Percentiles rank a stretch among this genome's conserved stretches.
These are phyloP conservation scores for Podospora fimiseda DNA, from an alignment of 495 filamentous ascomycete species.

Conservation along the genomic window DNA sequence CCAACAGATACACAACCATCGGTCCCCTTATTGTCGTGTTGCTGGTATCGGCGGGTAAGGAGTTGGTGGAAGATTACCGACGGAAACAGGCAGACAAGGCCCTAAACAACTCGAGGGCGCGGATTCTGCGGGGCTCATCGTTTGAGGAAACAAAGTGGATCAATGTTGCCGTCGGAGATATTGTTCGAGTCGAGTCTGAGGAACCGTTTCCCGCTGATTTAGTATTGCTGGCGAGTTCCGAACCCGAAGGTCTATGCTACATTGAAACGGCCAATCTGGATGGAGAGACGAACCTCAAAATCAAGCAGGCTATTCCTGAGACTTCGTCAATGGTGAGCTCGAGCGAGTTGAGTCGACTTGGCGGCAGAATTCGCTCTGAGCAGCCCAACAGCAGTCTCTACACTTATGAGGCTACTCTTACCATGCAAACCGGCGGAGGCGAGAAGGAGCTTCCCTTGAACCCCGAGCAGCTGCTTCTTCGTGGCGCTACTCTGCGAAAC, in stretches of 20 bases:
- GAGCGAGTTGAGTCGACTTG: constrained; percentile 76
- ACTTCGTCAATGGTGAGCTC: constrained; percentile 83
- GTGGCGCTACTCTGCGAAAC: constrained; percentile 91
- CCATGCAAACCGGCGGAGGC: constrained; percentile 84
- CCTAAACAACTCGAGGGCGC: constrained; percentile 82
- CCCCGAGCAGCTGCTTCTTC: constrained; percentile 64
- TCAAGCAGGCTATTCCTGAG: constrained; percentile 97
- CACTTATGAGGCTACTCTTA: constrained; percentile 95
- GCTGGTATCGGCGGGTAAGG: constrained; percentile 88
- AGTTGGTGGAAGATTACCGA: constrained; percentile 89
- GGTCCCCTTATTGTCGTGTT: constrained; percentile 85
- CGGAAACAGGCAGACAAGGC: constrained; percentile 79
- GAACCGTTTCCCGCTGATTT: constrained; percentile 95
- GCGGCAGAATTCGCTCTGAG: constrained; percentile 84
- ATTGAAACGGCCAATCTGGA: constrained; percentile 99
- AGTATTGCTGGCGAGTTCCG: constrained; percentile 85
- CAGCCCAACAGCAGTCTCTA: constrained; percentile 98
- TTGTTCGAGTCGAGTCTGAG: constrained; percentile 90
- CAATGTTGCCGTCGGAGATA: constrained; percentile 88
- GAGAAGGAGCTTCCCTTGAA: constrained; percentile 86
- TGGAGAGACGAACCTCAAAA: constrained; percentile 97
- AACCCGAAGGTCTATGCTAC: constrained; percentile 96
- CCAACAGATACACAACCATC: constrained; percentile 93
- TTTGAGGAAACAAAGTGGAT: constrained; percentile 91
- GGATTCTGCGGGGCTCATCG: constrained; percentile 72